Base-by-base conservation (phyloP, 768 basidiomycete species). In the Tremella yokohamensis region DNA sequence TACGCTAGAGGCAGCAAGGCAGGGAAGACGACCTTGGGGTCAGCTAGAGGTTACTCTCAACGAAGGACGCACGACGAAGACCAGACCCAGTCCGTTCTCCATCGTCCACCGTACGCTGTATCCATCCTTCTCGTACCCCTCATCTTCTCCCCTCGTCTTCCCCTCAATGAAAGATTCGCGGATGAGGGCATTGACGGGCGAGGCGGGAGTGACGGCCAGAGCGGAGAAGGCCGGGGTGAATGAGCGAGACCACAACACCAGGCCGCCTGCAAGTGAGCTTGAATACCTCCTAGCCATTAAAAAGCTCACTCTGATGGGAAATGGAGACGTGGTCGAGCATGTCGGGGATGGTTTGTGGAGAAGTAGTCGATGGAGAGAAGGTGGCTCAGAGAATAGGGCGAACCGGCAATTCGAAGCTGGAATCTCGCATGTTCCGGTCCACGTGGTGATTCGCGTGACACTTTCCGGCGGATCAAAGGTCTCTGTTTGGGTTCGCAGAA, bases 271-370 rank as follows among this genome's bases (percentile, higher is more conserved):
- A 48, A 48, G 26, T 58, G 37, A 54, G 56, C 42, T 26, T 9
- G 3, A 19, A 15, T 0, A 9, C 3, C 2, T 1, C 19, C 8
- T n/a, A 8, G 18, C 20, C 39, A 24, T 51, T 49, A 15, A 25
- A 15, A 24, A 19, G 16, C 75, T 54, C 60, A 87, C 91, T 90
- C 83, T 89, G 89, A 77, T 92, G 90, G 8, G 90, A 90, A 70
- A 97, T 94, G 25, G 90, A 92, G 76, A 91, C 90, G 77, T 92
- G 89, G 79, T 97, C 93, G 58, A 96, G 84, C 91, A 96, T 96
- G 29, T 18, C 60, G 50, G 8, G 18, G n/a, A 20, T 24, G 51
- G 8, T 19, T 2, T 8, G 20, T 22, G 11, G 24, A 42, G n/a
- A 25, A 51, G 38, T 57, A 42, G 40, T 12, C 6, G 48, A 25